A percentile compares a stretch with the other conserved stretches of the same genome.
Conservation (phyloP, 1,139 yeast genomes). For the Saccharomyces hybrid region DNA sequence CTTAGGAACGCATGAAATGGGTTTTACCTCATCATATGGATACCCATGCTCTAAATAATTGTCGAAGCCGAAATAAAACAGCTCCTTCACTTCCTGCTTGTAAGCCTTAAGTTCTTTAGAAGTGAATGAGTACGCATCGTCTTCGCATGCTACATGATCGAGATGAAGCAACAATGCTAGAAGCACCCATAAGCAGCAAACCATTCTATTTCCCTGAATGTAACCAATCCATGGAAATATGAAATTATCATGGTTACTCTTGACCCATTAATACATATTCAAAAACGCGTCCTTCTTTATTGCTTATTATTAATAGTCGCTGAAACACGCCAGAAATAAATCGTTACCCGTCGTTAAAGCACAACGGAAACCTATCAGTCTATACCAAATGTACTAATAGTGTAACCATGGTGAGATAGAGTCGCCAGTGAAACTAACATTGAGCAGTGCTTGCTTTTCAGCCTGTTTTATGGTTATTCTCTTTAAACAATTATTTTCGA, state of each 20-base stretch:
- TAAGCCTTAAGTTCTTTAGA: conserved; percentile 42
- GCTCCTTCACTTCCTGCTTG: conserved; percentile 42
- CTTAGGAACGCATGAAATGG: conserved; percentile 61
- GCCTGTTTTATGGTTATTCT: neutral
- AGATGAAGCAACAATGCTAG: neutral
- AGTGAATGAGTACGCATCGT: conserved; percentile 34
- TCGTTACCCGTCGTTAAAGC: neutral
- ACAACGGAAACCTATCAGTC: neutral
- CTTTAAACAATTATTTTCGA: neutral
- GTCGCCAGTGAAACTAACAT: neutral
- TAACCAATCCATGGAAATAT: neutral
- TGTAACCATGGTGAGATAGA: neutral
- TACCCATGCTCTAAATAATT: conserved; percentile 65
- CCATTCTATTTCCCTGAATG: neutral
- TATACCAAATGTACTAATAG: neutral
- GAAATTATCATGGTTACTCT: neutral
- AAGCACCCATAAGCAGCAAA: neutral
- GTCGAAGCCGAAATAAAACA: conserved; percentile 72
- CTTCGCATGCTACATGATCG: neutral
- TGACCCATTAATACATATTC: neutral
- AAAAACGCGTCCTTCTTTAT: neutral
- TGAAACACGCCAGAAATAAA: neutral
- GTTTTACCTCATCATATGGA: conserved; percentile 78
- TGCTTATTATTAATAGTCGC: neutral
- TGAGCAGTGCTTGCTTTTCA: neutral